Base-by-base conservation (phyloP, 2,329 filamentous ascomycete species). In the Fusarium xylarioides region DNA sequence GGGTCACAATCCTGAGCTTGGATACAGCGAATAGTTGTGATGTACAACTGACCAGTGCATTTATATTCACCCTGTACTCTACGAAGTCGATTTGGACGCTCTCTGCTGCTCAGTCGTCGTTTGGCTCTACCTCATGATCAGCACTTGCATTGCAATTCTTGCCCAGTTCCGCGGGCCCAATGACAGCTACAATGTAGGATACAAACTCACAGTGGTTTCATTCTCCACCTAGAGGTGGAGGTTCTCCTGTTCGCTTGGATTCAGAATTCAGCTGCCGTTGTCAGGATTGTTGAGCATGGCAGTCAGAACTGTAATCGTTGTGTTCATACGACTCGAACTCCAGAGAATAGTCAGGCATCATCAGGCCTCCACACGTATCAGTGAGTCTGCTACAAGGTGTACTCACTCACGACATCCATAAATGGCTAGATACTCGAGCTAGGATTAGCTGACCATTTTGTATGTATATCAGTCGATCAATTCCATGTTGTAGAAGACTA, bases 211-310 rank as follows among this genome's bases (percentile, higher is more conserved):
- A 66, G 34, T 71, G 54, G 62, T 32, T 54, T 71, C 32, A 60
- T 74, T 58, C 70, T 74, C 71, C 71, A 71, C 71, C 50, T 32
- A 21, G 40, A 26, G 59, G 70, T 68, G 70, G 71, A 71, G 58
- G 71, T 57, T 60, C 32, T 64, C 49, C 54, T 42, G 55, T 43
- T 44, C 59, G 50, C 43, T 43, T 62, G 63, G 46, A 32, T 56
- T 43, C 56, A 50, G 37, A 60, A 52, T 21, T 42, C 63, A 74
- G 62, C 23, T 72, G 38, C 55, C 55, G 47, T 38, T 65, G 71
- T 65, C 55, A 55, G 67, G 67, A 68, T 68, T 30, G 38, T 68
- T 37, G 52, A 74, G 35, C 63, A 49, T 68, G 55, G 71, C 52
- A 66, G 52, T 73, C 61, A 44, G 34, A 44, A 44, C 30, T 59